These are phyloP conservation scores for Oryza coarctata DNA, from an alignment of 176 grass and related monocot species.

Conservation along the genomic window DNA sequence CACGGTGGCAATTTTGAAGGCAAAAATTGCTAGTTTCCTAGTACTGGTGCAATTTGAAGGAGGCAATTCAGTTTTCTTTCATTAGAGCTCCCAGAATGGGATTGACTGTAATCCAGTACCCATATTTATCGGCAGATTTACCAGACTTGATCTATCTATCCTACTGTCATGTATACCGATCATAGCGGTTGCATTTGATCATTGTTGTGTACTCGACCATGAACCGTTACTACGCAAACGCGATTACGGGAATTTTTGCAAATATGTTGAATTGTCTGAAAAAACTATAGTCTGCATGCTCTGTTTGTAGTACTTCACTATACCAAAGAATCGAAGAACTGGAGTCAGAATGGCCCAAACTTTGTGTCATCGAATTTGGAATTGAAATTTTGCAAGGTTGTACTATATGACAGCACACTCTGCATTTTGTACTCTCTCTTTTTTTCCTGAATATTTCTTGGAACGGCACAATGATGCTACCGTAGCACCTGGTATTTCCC, in stretches of 20 bases:
- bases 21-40: background rate
- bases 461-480: no score
- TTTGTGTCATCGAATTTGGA: no score
- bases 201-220: slow-evolving; percentile 7
- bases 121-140: slow-evolving; percentile 5
- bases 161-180: background rate
- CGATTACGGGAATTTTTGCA: slow-evolving; percentile 19
- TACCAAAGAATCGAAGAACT: background rate
- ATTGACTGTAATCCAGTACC: slow-evolving; percentile 8
- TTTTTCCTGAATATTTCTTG: no score
- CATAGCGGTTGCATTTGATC: slow-evolving; percentile 8
- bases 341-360: background rate
- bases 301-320: background rate
- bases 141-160: slow-evolving; percentile 3
- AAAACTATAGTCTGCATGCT: background rate
- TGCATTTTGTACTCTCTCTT: no score
- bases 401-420: no score
- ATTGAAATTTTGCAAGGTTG: background rate
- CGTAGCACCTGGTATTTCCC: no score
- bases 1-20: slow-evolving; percentile 21
- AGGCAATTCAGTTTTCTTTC: slow-evolving; percentile 14
- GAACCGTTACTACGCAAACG: slow-evolving; percentile 6
- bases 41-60: slow-evolving; percentile 1
- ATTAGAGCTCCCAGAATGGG: slow-evolving; percentile 23
- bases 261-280: background rate